These are phyloP conservation scores for Dactylellina leptospora DNA, from an alignment of 2,329 filamentous ascomycete species.

Conservation along the genomic window DNA sequence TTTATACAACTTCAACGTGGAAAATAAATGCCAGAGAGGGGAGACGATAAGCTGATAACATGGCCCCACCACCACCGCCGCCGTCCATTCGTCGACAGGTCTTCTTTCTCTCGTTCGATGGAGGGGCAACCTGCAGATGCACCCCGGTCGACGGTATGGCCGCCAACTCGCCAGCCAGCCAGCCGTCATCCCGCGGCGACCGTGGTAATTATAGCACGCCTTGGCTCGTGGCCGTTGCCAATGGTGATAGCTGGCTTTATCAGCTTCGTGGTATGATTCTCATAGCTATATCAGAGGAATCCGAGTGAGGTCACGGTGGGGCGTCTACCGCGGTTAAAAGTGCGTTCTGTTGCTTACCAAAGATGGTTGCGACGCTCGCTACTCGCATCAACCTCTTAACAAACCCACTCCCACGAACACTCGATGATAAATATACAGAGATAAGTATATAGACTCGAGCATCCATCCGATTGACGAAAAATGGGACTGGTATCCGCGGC, in stretches of 20 bases:
- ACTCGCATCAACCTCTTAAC: too few species aligned
- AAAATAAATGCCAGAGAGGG: neutral
- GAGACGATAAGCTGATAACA: conserved; percentile 22
- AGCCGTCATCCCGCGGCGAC: conserved; percentile 24
- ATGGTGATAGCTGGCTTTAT: too few species aligned
- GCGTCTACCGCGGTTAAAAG: conserved; percentile 35
- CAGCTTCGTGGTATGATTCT: too few species aligned
- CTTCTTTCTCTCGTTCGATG: conserved; percentile 8
- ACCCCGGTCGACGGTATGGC: conserved; percentile 25
- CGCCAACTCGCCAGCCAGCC: conserved; percentile 7
- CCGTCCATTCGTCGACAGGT: neutral
- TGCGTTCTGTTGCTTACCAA: neutral
- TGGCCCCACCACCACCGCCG: neutral
- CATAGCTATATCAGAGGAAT: too few species aligned
- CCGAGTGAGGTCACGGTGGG: neutral
- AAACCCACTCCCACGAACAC: too few species aligned
- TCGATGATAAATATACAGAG: too few species aligned
- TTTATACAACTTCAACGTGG: neutral
- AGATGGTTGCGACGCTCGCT: too few species aligned
- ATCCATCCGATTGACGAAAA: neutral
- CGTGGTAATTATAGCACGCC: too few species aligned
- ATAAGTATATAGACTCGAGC: too few species aligned
- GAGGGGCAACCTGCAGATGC: conserved; percentile 52
- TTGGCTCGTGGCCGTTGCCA: too few species aligned
- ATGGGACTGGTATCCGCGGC: conserved; percentile 43